Conservation (phyloP, 2,329 filamentous ascomycete species). For the Lasiodiplodia hormozganensis region DNA sequence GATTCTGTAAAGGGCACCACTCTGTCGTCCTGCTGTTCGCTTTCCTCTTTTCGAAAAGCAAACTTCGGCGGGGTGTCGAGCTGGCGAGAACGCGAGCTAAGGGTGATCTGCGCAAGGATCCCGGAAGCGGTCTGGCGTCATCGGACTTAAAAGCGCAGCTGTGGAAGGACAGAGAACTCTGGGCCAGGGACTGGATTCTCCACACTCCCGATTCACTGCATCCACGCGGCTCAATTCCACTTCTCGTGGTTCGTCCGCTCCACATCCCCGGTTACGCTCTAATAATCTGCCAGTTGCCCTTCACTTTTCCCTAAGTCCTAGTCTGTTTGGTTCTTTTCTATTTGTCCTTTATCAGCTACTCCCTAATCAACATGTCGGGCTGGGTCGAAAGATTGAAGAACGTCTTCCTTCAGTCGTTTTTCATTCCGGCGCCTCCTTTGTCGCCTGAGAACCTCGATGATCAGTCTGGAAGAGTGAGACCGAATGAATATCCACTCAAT, state of each 20-base stretch:
- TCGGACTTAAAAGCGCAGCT: constrained; percentile 9
- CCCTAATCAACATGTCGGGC: constrained; percentile 21
- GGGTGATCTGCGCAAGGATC: constrained; percentile 13
- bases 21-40: background rate
- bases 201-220: constrained; percentile 7
- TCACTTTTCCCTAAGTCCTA: background rate
- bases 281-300: background rate
- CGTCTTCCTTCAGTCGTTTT: constrained; percentile 35
- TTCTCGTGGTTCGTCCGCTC: background rate
- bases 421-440: constrained; percentile 49
- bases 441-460: constrained; percentile 53
- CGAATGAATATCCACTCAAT: background rate
- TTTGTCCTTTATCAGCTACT: background rate
- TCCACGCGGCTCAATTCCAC: constrained; percentile 7
- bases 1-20: no score
- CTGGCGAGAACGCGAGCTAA: background rate
- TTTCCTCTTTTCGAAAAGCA: background rate
- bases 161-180: constrained; percentile 22
- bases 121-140: constrained; percentile 28
- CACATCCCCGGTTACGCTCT: background rate
- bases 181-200: constrained; percentile 14
- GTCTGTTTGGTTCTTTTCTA: background rate
- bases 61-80: background rate
- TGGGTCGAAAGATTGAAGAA: constrained; percentile 23
- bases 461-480: constrained; percentile 30